These are phyloP conservation scores for Pleurotus platypus DNA, from an alignment of 768 basidiomycete species.

Conservation along the genomic window DNA sequence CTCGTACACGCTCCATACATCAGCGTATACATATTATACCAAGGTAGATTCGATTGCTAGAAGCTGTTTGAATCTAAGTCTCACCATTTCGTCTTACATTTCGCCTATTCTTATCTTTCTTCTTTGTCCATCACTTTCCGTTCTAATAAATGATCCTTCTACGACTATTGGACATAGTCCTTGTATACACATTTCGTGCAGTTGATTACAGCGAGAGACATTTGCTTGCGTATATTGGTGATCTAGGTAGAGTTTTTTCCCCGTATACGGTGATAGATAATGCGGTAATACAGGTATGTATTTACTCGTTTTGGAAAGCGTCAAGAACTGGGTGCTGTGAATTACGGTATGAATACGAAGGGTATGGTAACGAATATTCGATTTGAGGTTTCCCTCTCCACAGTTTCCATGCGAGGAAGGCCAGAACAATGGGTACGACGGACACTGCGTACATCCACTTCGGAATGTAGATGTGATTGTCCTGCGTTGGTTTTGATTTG, in stretches of 20 bases:
- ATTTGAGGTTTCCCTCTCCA: background rate
- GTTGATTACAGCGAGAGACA: too few species aligned
- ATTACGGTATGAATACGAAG: conserved; percentile 6
- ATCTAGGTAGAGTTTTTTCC: too few species aligned
- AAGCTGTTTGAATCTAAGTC: background rate
- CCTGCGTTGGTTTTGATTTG: background rate
- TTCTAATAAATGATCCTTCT: background rate
- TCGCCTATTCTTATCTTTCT: background rate
- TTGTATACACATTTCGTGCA: background rate
- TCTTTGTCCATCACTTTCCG: background rate
- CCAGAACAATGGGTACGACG: conserved; percentile 11
- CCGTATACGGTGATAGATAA: too few species aligned
- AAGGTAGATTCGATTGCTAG: background rate
- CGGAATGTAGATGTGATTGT: background rate
- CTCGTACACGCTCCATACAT: background rate
- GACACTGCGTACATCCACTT: conserved; percentile 13
- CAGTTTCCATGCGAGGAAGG: background rate
- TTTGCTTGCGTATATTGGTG: too few species aligned
- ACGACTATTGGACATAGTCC: conserved; percentile 7
- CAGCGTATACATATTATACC: conserved; percentile 5
- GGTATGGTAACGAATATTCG: conserved; percentile 1
- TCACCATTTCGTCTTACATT: background rate
- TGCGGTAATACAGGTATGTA: background rate
- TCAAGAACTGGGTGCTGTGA: background rate
- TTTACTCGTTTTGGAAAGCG: background rate